Evolutionary conservation across 2,329 filamentous ascomycete species (phyloP).

Genomic region (Aspergillus clavatus): DNA sequence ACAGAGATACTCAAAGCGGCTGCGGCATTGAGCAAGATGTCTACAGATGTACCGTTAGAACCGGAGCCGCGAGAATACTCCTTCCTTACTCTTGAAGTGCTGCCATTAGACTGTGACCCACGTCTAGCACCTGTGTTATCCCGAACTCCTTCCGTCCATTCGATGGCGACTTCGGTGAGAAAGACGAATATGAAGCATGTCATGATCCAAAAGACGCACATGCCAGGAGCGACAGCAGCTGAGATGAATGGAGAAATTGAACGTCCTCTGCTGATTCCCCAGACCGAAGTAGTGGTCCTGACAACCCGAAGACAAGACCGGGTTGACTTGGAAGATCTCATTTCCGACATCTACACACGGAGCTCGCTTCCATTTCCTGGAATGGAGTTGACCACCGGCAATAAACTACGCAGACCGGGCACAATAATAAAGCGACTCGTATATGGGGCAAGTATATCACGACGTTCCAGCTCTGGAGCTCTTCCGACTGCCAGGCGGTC

Average conservation of each 20-base stretch:
- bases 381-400: slow-evolving; percentile 63
- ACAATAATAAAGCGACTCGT: slow-evolving; percentile 86
- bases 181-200: slow-evolving; percentile 68
- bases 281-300: slow-evolving; percentile 64
- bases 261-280: slow-evolving; percentile 75
- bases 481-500: slow-evolving; percentile 2
- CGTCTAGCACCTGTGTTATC: slow-evolving; percentile 60
- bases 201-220: slow-evolving; percentile 79
- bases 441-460: slow-evolving; percentile 69
- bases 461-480: slow-evolving; percentile 58
- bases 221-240: slow-evolving; percentile 44
- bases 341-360: slow-evolving; percentile 79
- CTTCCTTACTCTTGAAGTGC: slow-evolving; percentile 62
- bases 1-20: slow-evolving; percentile 56
- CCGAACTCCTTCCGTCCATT: slow-evolving; percentile 66
- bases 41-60: slow-evolving; percentile 41
- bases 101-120: slow-evolving; percentile 69
- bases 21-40: slow-evolving; percentile 47
- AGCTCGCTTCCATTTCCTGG: slow-evolving; percentile 78
- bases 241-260: slow-evolving; percentile 56
- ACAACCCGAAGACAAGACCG: slow-evolving; percentile 71
- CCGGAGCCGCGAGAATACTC: slow-evolving; percentile 25
- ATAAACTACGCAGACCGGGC: slow-evolving; percentile 68
- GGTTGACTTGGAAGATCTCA: slow-evolving; percentile 66
- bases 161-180: slow-evolving; percentile 67